A percentile compares a stretch with the other conserved stretches of the same genome.
phyloP scores from a whole-genome alignment of 2,329 filamentous ascomycete species.

The Ambrosiella cleistominuta region DNA sequence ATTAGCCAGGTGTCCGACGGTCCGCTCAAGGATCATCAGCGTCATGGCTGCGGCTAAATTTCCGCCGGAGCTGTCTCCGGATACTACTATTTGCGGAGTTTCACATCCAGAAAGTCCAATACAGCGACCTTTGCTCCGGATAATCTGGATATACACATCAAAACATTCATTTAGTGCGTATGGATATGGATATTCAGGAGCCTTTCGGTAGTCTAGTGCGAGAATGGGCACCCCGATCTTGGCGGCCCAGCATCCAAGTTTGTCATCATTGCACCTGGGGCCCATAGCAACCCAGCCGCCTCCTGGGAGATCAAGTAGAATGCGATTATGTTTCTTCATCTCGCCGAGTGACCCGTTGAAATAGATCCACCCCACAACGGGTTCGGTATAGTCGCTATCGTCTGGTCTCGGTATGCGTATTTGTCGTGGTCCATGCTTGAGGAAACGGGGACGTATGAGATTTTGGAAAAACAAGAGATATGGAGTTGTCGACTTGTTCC shows the following conservation, averaged over 20 bases:
- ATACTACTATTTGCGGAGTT: slow-evolving; percentile 26
- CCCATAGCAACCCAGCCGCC: slow-evolving; percentile 96
- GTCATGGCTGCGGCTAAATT: slow-evolving; percentile 48
- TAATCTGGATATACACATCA: slow-evolving; percentile 26
- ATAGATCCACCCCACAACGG: slow-evolving; percentile 77
- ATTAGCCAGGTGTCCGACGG: slow-evolving; percentile 21
- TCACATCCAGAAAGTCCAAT: slow-evolving; percentile 26
- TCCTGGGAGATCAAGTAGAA: slow-evolving; percentile 80
- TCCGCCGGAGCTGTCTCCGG: slow-evolving; percentile 32
- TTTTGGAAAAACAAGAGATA: slow-evolving; percentile 59
- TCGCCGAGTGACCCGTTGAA: slow-evolving; percentile 75
- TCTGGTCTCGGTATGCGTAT: slow-evolving; percentile 69
- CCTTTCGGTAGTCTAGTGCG: slow-evolving; percentile 64
- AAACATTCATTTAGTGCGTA: slow-evolving; percentile 32
- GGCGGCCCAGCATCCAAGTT: slow-evolving; percentile 78
- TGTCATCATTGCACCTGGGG: slow-evolving; percentile 86
- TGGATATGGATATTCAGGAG: slow-evolving; percentile 33
- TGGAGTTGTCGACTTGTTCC: slow-evolving; percentile 87
- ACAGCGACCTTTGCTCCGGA: slow-evolving; percentile 25
- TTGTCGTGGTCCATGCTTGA: slow-evolving; percentile 61
- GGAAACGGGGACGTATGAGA: slow-evolving; percentile 61
- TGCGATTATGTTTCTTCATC: slow-evolving; percentile 54
- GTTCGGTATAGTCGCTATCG: slow-evolving; percentile 66
- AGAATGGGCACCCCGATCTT: slow-evolving; percentile 77
- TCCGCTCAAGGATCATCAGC: slow-evolving; percentile 75